phyloP scores from a whole-genome alignment of 805 yeast species.

The Saccharomycopsis sp. region DNA sequence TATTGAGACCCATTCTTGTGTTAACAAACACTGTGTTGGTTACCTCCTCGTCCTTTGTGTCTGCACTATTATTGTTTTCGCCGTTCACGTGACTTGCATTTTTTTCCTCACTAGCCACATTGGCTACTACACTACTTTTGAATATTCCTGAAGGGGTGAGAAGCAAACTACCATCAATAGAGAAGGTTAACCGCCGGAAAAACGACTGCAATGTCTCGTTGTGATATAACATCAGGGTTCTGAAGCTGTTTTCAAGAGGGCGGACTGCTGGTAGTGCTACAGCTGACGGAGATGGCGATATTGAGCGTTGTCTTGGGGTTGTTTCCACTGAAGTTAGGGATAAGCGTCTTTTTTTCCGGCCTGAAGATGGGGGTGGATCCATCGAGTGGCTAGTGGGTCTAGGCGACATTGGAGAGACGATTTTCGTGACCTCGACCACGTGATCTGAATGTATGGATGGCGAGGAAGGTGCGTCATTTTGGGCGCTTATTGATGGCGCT shows the following conservation, averaged over 20 bases:
- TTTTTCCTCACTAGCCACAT: slow-evolving; percentile 5
- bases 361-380: slow-evolving; percentile 30
- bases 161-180: slow-evolving; percentile 83
- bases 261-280: slow-evolving; percentile 43
- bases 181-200: slow-evolving; percentile 76
- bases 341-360: slow-evolving; percentile 35
- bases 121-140: slow-evolving; percentile 27
- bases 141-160: slow-evolving; percentile 72
- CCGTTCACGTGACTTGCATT: slow-evolving; percentile 15
- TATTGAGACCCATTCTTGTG: slow-evolving; percentile 59
- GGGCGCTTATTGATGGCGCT: no score
- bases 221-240: slow-evolving; percentile 51
- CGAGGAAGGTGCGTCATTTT: not conserved
- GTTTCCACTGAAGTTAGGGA: slow-evolving; percentile 34
- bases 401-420: not conserved
- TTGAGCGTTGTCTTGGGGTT: slow-evolving; percentile 29
- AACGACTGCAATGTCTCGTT: slow-evolving; percentile 87
- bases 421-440: not conserved
- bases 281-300: slow-evolving; percentile 21
- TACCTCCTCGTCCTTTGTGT: slow-evolving; percentile 34
- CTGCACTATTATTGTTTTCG: slow-evolving; percentile 17
- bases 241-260: slow-evolving; percentile 28
- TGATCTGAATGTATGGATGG: no score
- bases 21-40: slow-evolving; percentile 73
- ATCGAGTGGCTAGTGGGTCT: slow-evolving; percentile 19